These are phyloP conservation scores for Phytophthora brassicae DNA, from an alignment of 352 stramenopile genomes.

Conservation along the genomic window DNA sequence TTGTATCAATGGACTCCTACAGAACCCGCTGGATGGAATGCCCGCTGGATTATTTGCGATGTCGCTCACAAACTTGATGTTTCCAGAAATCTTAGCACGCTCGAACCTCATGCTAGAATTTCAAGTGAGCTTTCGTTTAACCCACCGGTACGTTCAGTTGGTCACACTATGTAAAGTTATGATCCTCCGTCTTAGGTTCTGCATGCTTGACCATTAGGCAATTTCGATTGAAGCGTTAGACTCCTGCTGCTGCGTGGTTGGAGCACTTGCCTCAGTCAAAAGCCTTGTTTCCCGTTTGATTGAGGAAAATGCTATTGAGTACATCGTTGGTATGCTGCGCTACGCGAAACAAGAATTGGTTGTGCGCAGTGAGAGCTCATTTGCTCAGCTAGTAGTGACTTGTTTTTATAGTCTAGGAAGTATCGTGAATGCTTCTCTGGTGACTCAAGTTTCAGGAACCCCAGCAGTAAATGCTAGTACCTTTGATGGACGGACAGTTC, in stretches of 20 bases:
- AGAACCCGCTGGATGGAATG: constrained; percentile 16
- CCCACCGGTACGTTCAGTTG: constrained; percentile 14
- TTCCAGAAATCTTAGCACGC: constrained; percentile 19
- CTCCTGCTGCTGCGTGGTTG: constrained; percentile 38
- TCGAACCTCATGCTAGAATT: constrained; percentile 24
- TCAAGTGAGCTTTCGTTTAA: constrained; percentile 10
- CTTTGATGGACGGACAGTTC: constrained; percentile 10
- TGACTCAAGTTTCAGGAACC: background rate
- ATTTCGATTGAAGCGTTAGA: constrained; percentile 41
- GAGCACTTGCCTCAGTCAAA: constrained; percentile 28
- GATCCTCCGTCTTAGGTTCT: background rate
- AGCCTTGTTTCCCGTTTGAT: constrained; percentile 8
- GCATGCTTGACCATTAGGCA: constrained; percentile 17
- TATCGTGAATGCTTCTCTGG: constrained; percentile 17
- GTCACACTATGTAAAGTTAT: background rate
- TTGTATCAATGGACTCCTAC: constrained; percentile 12
- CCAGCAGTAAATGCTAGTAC: background rate
- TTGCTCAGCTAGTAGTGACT: constrained; percentile 32
- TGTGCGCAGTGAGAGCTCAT: constrained; percentile 19
- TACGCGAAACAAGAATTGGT: constrained; percentile 30
- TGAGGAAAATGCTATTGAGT: constrained; percentile 15
- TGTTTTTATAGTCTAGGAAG: constrained; percentile 33
- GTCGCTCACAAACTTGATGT: constrained; percentile 31
- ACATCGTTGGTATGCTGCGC: constrained; percentile 25
- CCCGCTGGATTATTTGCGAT: constrained; percentile 22